Evolutionary conservation across 75 land plant species (phyloP), one percentile per base, ranked within the genome.

Genomic region (Pseudotsuga menziesii): DNA sequence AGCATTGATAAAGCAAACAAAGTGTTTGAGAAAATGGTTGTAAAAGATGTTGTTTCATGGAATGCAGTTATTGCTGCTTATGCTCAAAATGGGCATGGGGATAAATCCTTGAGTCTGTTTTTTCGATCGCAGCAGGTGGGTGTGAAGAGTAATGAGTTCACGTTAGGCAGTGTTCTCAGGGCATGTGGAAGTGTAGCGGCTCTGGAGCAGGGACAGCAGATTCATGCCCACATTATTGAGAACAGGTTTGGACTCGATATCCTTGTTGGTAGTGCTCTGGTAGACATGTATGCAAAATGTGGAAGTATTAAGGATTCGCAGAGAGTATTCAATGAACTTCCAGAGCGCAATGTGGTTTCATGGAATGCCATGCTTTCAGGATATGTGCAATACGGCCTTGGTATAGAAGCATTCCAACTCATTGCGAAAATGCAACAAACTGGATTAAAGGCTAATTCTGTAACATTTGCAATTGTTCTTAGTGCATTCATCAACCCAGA

Each of bases 211-310:
- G 88, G 88, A 1, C 26, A 58, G 14, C 57, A 76, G 57, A 4
- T 86, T 17, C 91, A 91, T 75, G 83, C 86, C 4, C 36, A 73
- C 57, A 74, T 78, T 57, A 44, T 82, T 3, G 85, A 84, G 59
- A 17, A 16, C 73, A 91, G 90, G 5, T 77, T 86, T 71, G 83
- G 74, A 41, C 60, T 69, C 16, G 88, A 91, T 74, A 27, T 70
- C 73, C 85, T 77, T 74, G 82, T 91, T 11, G 82, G 72, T 16
- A 88, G 86, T 80, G 79, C 88, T 16, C 76, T 84, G 2, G 78
- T 88, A 35, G 88, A 86, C 61, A 85, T 91, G 88, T 91, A 91
- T 79, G 88, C 74, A 3, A 88, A 86, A 56, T 86, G 86, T 78
- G 82, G 84, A 17, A 75, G 64, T 12, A 60, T 85, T 8, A 12